Conservation (phyloP, 2,329 filamentous ascomycete species). For the Lasiodiplodia hormozganensis region DNA sequence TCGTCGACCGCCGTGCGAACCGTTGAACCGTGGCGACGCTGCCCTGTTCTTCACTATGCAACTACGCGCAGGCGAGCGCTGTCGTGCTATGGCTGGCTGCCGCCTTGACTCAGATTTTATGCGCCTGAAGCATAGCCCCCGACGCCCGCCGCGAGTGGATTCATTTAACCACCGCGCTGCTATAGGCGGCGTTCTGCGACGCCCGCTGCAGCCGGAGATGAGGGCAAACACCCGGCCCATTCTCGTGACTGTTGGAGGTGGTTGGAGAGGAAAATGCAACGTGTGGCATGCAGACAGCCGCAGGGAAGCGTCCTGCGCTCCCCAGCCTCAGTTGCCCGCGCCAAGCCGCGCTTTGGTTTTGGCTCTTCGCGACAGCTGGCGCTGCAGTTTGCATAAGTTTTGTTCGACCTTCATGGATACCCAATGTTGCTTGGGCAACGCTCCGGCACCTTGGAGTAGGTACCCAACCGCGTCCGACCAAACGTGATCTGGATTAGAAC, state of each 20-base stretch:
- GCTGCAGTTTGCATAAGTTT: conserved; percentile 1
- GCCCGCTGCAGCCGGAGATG: conserved; percentile 17
- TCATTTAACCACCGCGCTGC: conserved; percentile 8
- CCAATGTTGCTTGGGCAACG: conserved; percentile 29
- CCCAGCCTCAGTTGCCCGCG: conserved; percentile 23
- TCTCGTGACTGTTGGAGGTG: conserved; percentile 19
- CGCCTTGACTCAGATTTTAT: conserved; percentile 28
- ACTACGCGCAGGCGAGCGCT: conserved; percentile 13
- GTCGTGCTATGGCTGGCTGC: conserved; percentile 26
- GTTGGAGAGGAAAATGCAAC: conserved; percentile 19
- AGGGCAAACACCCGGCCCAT: conserved; percentile 21
- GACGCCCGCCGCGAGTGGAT: conserved; percentile 13
- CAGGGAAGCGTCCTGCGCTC: conserved; percentile 21
- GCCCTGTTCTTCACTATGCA: conserved; percentile 22
- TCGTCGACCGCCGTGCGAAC: conserved; percentile 10
- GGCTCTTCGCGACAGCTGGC: conserved; percentile 16
- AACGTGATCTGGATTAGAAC: conserved; percentile 19
- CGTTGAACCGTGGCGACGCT: conserved; percentile 18
- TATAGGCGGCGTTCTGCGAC: conserved; percentile 16
- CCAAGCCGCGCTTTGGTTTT: conserved; percentile 7
- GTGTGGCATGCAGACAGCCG: conserved; percentile 20
- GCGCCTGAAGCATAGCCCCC: conserved; percentile 4
- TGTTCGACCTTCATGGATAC: conserved; percentile 14
- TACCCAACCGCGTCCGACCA: conserved; percentile 22
- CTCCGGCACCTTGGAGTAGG: conserved; percentile 17